Evolutionary conservation across 2,329 filamentous ascomycete species (phyloP).

Genomic region (Cylindrodendrum hubeiense): DNA sequence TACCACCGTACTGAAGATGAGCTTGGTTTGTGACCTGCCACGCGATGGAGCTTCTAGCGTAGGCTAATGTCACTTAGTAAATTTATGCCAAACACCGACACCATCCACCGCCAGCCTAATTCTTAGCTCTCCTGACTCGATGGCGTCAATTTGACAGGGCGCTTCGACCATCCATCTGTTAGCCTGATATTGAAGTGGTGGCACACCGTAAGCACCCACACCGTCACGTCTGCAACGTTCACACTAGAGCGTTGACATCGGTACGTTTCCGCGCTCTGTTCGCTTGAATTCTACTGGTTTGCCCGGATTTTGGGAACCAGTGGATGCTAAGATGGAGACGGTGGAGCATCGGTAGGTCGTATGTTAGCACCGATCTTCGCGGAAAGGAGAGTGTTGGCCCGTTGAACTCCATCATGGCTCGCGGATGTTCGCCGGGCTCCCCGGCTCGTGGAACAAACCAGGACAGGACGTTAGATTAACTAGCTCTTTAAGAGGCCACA

Average conservation of each 20-base stretch:
- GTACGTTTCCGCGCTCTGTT: not conserved
- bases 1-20: not conserved
- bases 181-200: not conserved
- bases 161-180: not conserved
- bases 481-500: slow-evolving; percentile 1
- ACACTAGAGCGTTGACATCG: not conserved
- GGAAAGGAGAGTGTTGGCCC: slow-evolving; percentile 19
- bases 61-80: not conserved
- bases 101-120: not conserved
- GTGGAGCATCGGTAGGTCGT: slow-evolving; percentile 21
- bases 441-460: not conserved
- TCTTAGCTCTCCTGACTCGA: not conserved
- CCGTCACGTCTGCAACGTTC: not conserved
- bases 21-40: not conserved
- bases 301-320: slow-evolving; percentile 16
- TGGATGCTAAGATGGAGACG: slow-evolving; percentile 1
- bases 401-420: slow-evolving; percentile 9
- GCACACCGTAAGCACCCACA: not conserved
- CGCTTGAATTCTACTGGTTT: slow-evolving; percentile 16
- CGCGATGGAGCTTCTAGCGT: not conserved
- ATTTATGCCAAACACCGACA: not conserved
- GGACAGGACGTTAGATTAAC: not conserved
- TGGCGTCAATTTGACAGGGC: slow-evolving; percentile 1
- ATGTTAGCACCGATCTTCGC: not conserved
- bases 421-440: not conserved